phyloP scores from a whole-genome alignment of 75 land plant genomes.

The Pinus albicaulis region DNA sequence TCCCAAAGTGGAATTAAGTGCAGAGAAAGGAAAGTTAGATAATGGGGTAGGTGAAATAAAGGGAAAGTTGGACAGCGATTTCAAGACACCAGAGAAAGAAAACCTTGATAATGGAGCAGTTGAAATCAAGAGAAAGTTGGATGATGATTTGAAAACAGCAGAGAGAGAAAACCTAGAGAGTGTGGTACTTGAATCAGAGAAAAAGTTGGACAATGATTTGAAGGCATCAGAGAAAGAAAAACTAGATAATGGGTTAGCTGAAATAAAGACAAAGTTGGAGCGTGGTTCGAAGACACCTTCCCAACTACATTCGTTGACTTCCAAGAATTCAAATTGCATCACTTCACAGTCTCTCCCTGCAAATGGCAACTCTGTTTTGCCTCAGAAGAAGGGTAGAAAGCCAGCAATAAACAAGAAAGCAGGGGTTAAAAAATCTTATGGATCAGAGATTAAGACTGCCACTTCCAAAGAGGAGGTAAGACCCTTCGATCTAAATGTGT shows the following conservation, averaged over 20 bases:
- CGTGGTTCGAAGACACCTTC: neutral
- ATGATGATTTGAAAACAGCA: neutral
- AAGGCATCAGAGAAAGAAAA: slow-evolving; percentile 2
- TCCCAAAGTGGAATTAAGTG: neutral
- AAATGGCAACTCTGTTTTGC: slow-evolving; percentile 2
- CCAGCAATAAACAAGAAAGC: neutral
- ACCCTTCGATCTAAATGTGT: neutral
- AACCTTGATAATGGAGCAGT: neutral
- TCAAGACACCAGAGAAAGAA: slow-evolving; percentile 5
- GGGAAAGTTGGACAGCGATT: neutral
- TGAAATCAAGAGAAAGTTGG: neutral
- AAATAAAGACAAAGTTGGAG: neutral
- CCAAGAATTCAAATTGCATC: neutral
- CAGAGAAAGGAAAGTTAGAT: neutral
- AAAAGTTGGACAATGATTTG: neutral
- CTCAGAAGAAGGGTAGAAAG: slow-evolving; percentile 5
- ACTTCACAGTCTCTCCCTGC: slow-evolving; percentile 3
- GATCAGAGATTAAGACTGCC: neutral
- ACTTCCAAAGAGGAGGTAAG: neutral
- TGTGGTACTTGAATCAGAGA: neutral
- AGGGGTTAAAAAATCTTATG: neutral
- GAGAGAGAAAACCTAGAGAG: slow-evolving; percentile 1
- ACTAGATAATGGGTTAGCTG: neutral
- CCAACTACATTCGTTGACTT: neutral
- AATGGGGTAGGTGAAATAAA: neutral